Conservation (phyloP, 345 rosid genomes). For the Laguncularia racemosa region DNA sequence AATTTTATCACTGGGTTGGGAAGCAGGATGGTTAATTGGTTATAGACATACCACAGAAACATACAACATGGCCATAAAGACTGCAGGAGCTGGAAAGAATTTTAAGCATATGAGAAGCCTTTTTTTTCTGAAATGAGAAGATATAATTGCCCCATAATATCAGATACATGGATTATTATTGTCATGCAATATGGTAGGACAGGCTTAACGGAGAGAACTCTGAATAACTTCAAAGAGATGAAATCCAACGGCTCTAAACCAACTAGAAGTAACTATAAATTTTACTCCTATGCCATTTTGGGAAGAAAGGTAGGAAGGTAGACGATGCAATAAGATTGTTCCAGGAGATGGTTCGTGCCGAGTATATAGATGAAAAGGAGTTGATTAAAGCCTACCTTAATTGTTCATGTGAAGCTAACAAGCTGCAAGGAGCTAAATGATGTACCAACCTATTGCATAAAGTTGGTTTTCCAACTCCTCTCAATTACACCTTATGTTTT, state of each 20-base stretch:
- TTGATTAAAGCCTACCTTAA: conserved; percentile 46
- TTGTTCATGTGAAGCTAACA: conserved; percentile 55
- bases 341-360: conserved; percentile 56
- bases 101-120: conserved; percentile 74
- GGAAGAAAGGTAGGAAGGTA: conserved; percentile 60
- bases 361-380: conserved; percentile 53
- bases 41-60: conserved; percentile 63
- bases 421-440: conserved; percentile 41
- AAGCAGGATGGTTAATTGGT: conserved; percentile 46
- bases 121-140: conserved; percentile 78
- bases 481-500: conserved; percentile 48
- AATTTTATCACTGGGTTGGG: conserved; percentile 71
- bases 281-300: conserved; percentile 59
- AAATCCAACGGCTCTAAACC: conserved; percentile 40
- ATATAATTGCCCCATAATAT: conserved; percentile 42
- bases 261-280: conserved; percentile 54
- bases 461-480: conserved; percentile 45
- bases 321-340: conserved; percentile 52
- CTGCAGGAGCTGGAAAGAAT: conserved; percentile 72
- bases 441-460: conserved; percentile 38
- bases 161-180: conserved; percentile 82
- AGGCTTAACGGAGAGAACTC: conserved; percentile 69
- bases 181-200: conserved; percentile 79
- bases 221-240: conserved; percentile 64
- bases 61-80: conserved; percentile 84